A percentile compares a stretch with the other conserved stretches of the same genome.
phyloP scores from a whole-genome alignment of 1,284 basidiomycete genomes.

The Trichosporon faecale region DNA sequence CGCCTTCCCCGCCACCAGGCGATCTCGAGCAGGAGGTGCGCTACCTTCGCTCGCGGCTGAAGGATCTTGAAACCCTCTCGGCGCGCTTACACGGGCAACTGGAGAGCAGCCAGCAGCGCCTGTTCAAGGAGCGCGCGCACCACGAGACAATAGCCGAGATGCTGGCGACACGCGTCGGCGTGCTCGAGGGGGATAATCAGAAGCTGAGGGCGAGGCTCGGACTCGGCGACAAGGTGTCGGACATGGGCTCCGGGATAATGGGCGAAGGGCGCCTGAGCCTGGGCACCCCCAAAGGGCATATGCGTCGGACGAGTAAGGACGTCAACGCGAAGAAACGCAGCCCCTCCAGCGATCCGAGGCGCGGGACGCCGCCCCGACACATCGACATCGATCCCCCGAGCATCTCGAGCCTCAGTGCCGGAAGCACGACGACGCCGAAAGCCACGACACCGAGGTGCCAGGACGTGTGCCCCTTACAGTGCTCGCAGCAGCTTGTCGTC shows the following conservation, averaged over 20 bases:
- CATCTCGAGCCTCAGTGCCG: not conserved
- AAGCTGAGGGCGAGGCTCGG: not conserved
- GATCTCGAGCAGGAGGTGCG: not conserved
- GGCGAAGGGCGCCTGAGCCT: not conserved
- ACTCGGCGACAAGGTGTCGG: not conserved
- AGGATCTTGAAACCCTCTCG: not conserved
- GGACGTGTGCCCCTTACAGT: not conserved
- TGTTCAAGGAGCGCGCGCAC: constrained; percentile 7
- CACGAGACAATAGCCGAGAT: constrained; percentile 9
- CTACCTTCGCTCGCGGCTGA: not conserved
- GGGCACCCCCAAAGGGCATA: not conserved
- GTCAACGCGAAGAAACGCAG: not conserved
- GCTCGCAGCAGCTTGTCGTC: constrained; percentile 2
- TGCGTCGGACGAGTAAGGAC: not conserved
- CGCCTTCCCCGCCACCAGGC: not conserved
- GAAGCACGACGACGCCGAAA: not conserved
- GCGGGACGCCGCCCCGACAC: not conserved
- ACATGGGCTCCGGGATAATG: not conserved
- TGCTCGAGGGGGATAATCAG: not conserved
- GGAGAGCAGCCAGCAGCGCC: constrained; percentile 7
- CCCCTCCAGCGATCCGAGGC: not conserved
- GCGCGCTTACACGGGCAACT: constrained; percentile 5
- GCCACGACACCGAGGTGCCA: not conserved
- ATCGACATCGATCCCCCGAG: not conserved
- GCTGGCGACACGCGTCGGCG: constrained; percentile 7